These are phyloP conservation scores for Saccharomycopsis sp. DNA, from an alignment of 805 yeast genomes.

Conservation along the genomic window DNA sequence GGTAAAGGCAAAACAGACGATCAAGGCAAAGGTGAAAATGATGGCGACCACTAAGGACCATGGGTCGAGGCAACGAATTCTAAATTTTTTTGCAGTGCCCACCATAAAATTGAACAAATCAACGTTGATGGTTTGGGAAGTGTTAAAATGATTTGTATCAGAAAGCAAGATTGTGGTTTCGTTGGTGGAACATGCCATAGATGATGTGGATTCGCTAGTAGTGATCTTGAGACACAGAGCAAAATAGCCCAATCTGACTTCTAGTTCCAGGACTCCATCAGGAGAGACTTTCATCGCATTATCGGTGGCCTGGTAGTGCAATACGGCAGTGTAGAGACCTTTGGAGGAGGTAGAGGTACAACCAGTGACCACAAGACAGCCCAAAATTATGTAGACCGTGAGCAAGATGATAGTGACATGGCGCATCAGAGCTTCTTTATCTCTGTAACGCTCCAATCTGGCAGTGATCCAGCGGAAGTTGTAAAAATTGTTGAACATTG, in stretches of 20 bases:
- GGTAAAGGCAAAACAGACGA: conserved; percentile 15
- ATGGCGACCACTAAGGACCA: conserved; percentile 15
- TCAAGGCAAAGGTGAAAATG: conserved; percentile 10
- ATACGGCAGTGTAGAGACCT: conserved; percentile 9
- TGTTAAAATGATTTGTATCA: conserved; percentile 10
- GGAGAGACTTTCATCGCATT: conserved; percentile 1
- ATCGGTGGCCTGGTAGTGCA: conserved; percentile 13
- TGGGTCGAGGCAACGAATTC: conserved; percentile 16
- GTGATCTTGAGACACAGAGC: conserved; percentile 12
- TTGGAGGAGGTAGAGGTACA: conserved; percentile 12
- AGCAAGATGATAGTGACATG: conserved; percentile 8
- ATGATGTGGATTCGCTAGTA: conserved; percentile 1
- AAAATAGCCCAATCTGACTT: conserved; percentile 16
- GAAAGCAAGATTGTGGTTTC: conserved; percentile 15
- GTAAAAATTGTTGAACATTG: too few relatives aligned
- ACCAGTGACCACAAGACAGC: conserved; percentile 15
- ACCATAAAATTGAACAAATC: conserved; percentile 17
- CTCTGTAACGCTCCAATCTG: not conserved
- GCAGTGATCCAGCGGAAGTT: too few relatives aligned
- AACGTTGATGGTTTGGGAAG: conserved; percentile 2
- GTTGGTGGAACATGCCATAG: conserved; percentile 11
- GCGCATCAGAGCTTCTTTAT: conserved; percentile 2
- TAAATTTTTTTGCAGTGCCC: conserved; percentile 17
- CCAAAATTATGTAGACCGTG: conserved; percentile 12
- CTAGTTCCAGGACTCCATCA: conserved; percentile 8